A percentile compares a stretch with the other conserved stretches of the same genome.
Evolutionary conservation across 768 basidiomycete genomes (phyloP).

Genomic region (Lanmaoa rubissima): DNA sequence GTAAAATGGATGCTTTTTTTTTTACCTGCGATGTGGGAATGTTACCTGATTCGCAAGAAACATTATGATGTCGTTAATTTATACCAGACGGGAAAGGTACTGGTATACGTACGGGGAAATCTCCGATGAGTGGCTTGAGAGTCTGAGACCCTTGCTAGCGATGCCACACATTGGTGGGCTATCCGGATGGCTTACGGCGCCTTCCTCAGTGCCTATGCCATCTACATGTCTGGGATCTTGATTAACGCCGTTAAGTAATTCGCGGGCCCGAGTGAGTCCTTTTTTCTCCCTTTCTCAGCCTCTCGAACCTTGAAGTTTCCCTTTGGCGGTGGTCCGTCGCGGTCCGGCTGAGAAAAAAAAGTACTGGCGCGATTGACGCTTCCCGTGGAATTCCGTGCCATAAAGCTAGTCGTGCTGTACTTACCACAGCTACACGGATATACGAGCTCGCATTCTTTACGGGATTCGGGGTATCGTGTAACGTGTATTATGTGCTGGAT

Average conservation of each 20-base stretch:
- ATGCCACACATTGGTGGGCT: neutral
- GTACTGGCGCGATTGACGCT: neutral
- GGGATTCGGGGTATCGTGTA: conserved; percentile 68
- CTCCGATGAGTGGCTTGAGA: conserved; percentile 44
- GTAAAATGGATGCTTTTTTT: neutral
- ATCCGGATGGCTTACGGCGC: neutral
- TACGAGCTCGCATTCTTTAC: conserved; percentile 82
- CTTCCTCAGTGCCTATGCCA: conserved; percentile 52
- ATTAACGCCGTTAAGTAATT: conserved; percentile 79
- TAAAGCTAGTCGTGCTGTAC: conserved; percentile 56
- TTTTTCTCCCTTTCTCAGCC: neutral
- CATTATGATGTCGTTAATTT: conserved; percentile 72
- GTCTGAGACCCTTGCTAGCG: neutral
- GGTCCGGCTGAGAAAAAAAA: neutral
- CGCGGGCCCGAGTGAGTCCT: conserved; percentile 61
- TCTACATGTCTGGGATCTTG: conserved; percentile 71
- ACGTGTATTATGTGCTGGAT: conserved; percentile 63
- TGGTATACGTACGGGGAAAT: conserved; percentile 71
- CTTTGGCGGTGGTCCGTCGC: neutral
- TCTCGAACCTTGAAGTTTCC: neutral
- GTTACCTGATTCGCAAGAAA: conserved; percentile 70
- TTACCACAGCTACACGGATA: conserved; percentile 66
- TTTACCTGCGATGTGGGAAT: conserved; percentile 40
- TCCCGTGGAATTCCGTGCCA: neutral
- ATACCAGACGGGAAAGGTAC: conserved; percentile 63